Evolutionary conservation across 2,329 filamentous ascomycete species (phyloP), one percentile per base, ranked within the genome.

Genomic region (Lasiodiplodia hormozganensis): DNA sequence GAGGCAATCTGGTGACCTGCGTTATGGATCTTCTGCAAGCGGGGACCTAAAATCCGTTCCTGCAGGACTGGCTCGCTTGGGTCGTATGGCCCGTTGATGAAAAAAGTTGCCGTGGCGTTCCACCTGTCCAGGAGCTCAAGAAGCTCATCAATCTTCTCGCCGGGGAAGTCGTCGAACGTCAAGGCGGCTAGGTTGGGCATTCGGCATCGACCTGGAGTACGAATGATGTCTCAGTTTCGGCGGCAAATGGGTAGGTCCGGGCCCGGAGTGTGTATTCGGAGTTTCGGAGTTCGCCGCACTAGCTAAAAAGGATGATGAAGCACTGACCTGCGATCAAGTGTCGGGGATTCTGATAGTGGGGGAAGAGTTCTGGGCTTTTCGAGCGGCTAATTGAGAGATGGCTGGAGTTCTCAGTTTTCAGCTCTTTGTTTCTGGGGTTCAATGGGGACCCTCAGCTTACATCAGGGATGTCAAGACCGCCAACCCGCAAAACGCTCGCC

Each of bases 51-150:
- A n/a, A 16, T 10, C 16, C 12, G 6, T 34, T 62, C 57, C 38
- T 49, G 57, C 38, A 62, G 40, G 16, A 62, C 38, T 12, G 57
- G 5, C 6, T 49, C 57, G 14, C 40, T 31, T n/a, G 57, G 23
- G n/a, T 62, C 25, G 40, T 62, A 62, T 6, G 57, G 57, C 10
- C 57, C 57, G 57, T 62, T 62, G 12, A 49, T 16, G 18, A 62
- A 62, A 16, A 62, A 62, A 6, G 57, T 62, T 4, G 57, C 38
- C 3, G 57, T 62, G 38, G 57, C 57, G 40, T 62, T 62, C 57
- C 57, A 62, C 23, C 14, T 4, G 14, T 11, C 40, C 2, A 62
- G 40, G 2, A 49, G 38, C 11, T 21, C 57, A 40, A 62, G 57
- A 12, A 62, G 57, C 40, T 62, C 23, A 23, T 62, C 57, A n/a